Evolutionary conservation across 129 eudicot genomes (phyloP).

Genomic region (Escallonia rubra): DNA sequence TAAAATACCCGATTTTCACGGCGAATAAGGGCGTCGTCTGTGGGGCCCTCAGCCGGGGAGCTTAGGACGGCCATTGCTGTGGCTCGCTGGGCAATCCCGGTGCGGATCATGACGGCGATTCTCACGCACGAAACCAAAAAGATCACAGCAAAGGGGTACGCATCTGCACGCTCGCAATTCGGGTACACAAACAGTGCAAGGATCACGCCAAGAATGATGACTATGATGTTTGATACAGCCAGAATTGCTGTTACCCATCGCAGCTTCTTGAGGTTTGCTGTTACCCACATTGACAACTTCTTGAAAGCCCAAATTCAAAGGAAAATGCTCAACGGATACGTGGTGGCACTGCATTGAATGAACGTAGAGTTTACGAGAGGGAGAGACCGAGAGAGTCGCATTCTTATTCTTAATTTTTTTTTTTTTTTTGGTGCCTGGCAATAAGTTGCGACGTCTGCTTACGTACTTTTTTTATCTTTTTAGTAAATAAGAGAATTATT

Average conservation of each 20-base stretch:
- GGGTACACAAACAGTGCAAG: constrained; percentile 16
- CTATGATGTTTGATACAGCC: constrained; percentile 30
- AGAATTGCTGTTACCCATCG: constrained; percentile 39
- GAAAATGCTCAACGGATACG: too few species aligned
- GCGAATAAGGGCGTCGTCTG: constrained; percentile 35
- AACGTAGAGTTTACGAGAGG: too few species aligned
- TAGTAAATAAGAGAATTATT: too few species aligned
- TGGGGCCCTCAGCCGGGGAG: constrained; percentile 29
- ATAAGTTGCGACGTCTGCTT: too few species aligned
- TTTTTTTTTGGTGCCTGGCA: too few species aligned
- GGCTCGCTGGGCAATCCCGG: constrained; percentile 46
- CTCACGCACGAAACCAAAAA: constrained; percentile 29
- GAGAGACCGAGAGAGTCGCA: too few species aligned
- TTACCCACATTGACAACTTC: constrained; percentile 17
- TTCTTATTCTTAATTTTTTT: too few species aligned
- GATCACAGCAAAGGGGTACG: constrained; percentile 25
- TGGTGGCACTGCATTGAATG: too few species aligned
- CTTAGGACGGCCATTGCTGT: constrained; percentile 35
- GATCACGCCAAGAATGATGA: constrained; percentile 21
- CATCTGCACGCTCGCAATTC: constrained; percentile 18
- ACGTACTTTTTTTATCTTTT: too few species aligned
- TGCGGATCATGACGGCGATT: constrained; percentile 42
- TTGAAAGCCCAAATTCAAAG: too few species aligned
- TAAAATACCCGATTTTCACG: constrained; percentile 44
- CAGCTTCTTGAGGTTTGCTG: constrained; percentile 31